Evolutionary conservation across 73 alveolate genomes (phyloP).

Genomic region (Blepharisma stoltei): DNA sequence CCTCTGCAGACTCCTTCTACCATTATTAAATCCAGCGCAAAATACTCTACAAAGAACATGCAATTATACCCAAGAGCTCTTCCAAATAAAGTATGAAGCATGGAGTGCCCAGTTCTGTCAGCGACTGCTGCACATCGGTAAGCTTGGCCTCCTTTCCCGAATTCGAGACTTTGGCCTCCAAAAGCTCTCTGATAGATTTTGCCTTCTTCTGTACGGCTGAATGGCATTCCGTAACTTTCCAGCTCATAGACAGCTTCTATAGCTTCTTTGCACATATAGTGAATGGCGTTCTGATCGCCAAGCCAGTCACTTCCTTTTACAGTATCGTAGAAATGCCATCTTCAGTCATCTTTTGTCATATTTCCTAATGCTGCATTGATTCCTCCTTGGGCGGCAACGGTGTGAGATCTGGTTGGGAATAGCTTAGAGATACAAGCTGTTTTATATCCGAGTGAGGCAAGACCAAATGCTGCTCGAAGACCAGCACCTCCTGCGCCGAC

Average conservation of each 20-base stretch:
- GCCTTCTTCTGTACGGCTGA: slow-evolving; percentile 93
- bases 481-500: slow-evolving; percentile 96
- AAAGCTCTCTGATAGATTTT: slow-evolving; percentile 94
- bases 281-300: slow-evolving; percentile 95
- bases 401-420: slow-evolving; percentile 96
- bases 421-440: slow-evolving; percentile 94
- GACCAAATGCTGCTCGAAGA: slow-evolving; percentile 96
- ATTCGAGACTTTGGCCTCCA: slow-evolving; percentile 89
- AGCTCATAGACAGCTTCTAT: slow-evolving; percentile 89
- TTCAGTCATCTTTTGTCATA: slow-evolving; percentile 96
- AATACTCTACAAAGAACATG: slow-evolving; percentile 91
- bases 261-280: slow-evolving; percentile 92
- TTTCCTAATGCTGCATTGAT: slow-evolving; percentile 94
- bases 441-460: slow-evolving; percentile 90
- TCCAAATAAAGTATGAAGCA: slow-evolving; percentile 92
- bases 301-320: slow-evolving; percentile 77
- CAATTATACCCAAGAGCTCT: slow-evolving; percentile 88
- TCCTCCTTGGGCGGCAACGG: slow-evolving; percentile 96
- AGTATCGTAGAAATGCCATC: slow-evolving; percentile 96
- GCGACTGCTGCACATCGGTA: slow-evolving; percentile 95
- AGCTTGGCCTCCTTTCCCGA: slow-evolving; percentile 89
- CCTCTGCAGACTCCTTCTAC: slow-evolving; percentile 72
- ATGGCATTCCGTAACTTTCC: slow-evolving; percentile 92
- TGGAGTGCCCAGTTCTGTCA: slow-evolving; percentile 96
- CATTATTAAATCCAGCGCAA: slow-evolving; percentile 92